A percentile compares a stretch with the other conserved stretches of the same genome.
Evolutionary conservation across 176 grass and related monocot genomes (phyloP).

Genomic region (Calamus simplicifolius): DNA sequence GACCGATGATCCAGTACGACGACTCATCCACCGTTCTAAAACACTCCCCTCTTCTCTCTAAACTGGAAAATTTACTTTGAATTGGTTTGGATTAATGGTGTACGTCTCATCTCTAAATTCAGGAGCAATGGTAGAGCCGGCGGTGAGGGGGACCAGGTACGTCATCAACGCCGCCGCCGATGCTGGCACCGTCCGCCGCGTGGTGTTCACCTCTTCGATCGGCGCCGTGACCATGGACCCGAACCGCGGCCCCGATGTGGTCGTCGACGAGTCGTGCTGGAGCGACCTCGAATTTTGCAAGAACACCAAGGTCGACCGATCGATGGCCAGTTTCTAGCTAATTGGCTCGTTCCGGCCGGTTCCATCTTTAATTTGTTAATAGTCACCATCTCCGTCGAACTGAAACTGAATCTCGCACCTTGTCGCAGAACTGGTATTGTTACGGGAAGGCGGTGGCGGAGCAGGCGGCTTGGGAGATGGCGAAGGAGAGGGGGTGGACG

Average conservation of each 20-base stretch:
- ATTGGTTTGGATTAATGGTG: no score
- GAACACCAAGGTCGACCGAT: constrained; percentile 35
- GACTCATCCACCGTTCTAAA: no score
- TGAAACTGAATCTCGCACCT: no score
- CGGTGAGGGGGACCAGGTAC: constrained; percentile 52
- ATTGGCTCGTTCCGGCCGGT: neutral
- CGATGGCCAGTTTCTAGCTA: no score
- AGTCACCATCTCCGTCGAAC: no score
- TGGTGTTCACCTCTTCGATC: constrained; percentile 78
- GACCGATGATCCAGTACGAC: constrained; percentile 66
- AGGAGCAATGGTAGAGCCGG: constrained; percentile 85
- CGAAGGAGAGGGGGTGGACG: no score
- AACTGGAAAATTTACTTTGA: no score
- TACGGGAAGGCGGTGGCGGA: no score
- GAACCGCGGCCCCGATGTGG: constrained; percentile 30
- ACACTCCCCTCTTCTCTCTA: no score
- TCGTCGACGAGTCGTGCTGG: constrained; percentile 87
- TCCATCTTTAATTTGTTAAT: no score
- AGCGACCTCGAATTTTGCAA: constrained; percentile 84
- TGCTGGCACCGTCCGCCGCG: constrained; percentile 47
- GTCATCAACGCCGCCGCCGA: constrained; percentile 60
- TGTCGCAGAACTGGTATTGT: no score
- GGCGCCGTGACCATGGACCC: constrained; percentile 77
- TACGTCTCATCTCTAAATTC: neutral
- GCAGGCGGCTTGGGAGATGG: no score